These are phyloP conservation scores for Nannizziopsis barbatae DNA, from an alignment of 2,329 filamentous ascomycete species.

Conservation along the genomic window DNA sequence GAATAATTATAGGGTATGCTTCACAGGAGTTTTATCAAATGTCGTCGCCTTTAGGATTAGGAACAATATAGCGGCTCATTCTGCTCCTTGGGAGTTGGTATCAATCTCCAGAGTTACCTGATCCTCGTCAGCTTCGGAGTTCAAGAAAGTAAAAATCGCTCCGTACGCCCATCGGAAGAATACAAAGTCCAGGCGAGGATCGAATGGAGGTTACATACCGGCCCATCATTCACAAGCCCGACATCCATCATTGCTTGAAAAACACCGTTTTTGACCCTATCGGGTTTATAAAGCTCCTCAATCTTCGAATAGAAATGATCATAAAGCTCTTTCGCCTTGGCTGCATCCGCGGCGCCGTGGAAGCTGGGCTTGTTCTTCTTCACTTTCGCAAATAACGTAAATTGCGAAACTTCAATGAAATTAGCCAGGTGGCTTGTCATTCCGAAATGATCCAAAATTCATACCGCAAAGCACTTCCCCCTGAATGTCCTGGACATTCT, in stretches of 20 bases:
- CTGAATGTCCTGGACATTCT: constrained; percentile 71
- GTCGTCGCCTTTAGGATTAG: neutral
- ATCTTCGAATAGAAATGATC: constrained; percentile 71
- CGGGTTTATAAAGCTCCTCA: constrained; percentile 56
- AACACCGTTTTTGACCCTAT: constrained; percentile 82
- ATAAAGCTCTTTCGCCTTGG: constrained; percentile 71
- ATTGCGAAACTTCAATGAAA: constrained; percentile 66
- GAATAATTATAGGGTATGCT: neutral
- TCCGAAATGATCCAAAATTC: constrained; percentile 19
- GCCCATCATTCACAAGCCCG: constrained; percentile 74
- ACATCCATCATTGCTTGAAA: constrained; percentile 99
- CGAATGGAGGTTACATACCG: constrained; percentile 23
- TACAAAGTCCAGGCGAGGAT: neutral
- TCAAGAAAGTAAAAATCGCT: neutral
- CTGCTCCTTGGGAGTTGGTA: constrained; percentile 26
- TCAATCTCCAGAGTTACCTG: constrained; percentile 38
- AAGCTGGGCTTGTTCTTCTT: constrained; percentile 96
- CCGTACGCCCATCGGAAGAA: neutral
- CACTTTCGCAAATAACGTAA: constrained; percentile 83
- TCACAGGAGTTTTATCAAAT: neutral
- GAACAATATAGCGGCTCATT: neutral
- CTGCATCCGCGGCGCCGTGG: constrained; percentile 68
- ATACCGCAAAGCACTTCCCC: constrained; percentile 91
- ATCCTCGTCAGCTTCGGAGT: neutral
- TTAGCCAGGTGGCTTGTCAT: neutral